These are phyloP conservation scores for Populus tomentosa DNA, from an alignment of 441 rosid genomes.

Conservation along the genomic window DNA sequence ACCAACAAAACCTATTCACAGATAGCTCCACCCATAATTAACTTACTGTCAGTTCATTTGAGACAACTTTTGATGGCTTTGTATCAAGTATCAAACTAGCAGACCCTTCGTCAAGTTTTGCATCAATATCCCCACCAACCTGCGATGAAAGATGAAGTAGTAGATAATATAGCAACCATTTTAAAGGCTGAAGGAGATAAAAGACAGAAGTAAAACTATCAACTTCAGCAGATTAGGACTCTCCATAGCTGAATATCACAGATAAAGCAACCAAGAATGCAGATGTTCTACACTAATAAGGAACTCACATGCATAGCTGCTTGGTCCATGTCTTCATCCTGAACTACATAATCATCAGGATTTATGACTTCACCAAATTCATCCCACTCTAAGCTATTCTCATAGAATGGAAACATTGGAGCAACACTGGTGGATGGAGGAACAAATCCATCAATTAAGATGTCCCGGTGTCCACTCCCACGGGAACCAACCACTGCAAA, in stretches of 20 bases:
- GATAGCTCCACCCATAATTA: constrained; percentile 12
- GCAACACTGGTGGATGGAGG: constrained; percentile 78
- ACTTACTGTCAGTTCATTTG: constrained; percentile 92
- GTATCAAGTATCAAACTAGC: constrained; percentile 89
- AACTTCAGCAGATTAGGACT: neutral
- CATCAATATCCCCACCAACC: constrained; percentile 72
- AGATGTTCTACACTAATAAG: constrained; percentile 17
- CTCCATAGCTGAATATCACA: neutral
- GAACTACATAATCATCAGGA: constrained; percentile 88
- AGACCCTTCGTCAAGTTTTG: constrained; percentile 87
- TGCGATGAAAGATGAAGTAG: constrained; percentile 34
- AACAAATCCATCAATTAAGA: constrained; percentile 90
- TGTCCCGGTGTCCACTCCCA: constrained; percentile 62
- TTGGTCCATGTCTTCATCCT: constrained; percentile 85
- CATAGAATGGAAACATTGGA: constrained; percentile 94
- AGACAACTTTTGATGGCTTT: constrained; percentile 92
- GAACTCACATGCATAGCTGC: constrained; percentile 57
- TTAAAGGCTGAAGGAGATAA: neutral
- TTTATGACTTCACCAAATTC: constrained; percentile 96
- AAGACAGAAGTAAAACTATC: neutral
- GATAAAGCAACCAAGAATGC: constrained; percentile 17
- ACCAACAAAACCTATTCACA: neutral
- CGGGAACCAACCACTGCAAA: constrained; percentile 52
- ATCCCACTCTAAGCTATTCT: constrained; percentile 80
- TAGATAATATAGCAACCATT: constrained; percentile 6